Base-by-base conservation (phyloP, 176 grass and related monocot genomes). In the Zea mays region DNA sequence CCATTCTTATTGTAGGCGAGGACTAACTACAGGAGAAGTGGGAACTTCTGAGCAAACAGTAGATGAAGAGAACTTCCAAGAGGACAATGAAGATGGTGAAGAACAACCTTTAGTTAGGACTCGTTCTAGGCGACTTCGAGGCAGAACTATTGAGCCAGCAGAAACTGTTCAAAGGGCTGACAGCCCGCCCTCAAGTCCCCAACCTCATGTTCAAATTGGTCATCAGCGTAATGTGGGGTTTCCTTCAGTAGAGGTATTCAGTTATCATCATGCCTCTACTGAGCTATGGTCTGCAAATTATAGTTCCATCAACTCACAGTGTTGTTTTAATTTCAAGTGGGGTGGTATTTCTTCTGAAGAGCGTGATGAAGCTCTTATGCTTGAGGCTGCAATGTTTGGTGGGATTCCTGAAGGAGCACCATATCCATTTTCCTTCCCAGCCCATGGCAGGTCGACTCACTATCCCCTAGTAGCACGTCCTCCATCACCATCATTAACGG, bases 331-430 rank as follows among this genome's bases (percentile, higher is more conserved):
- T 20, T 69, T 73, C 78, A n/a, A 99, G 96, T 99, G 96, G 96
- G 96, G 96, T 84, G 92, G 90, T 48, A 95, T 96, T 71, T 96
- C 96, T 62, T 92, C 88, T 35, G 77, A 92, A 86, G 96, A 99
- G 76, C 92, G 93, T 76, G 96, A 99, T 14, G 96, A 99, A 69
- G 96, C 96, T 81, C 46, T 99, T 85, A 99, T 99, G 96, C 90
- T 99, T 70, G 96, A 99, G 58, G 96, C 90, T 63, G 96, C 96
- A 65, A 96, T 99, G 90, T 96, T 99, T 79, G 96, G 96, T 81
- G 88, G 84, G 36, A 78, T 95, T 77, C 92, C 96, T 85, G 92
- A 81, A 69, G 77, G 72, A 64, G 41, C 87, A 68, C 27, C 80
- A 71, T 92, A 92, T 92, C 92, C 80, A 62, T 90, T 96, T 94